A percentile compares a stretch with the other conserved stretches of the same genome.
Conservation (phyloP, 1,139 yeast genomes). For the Candida pseudoviswanathii region DNA sequence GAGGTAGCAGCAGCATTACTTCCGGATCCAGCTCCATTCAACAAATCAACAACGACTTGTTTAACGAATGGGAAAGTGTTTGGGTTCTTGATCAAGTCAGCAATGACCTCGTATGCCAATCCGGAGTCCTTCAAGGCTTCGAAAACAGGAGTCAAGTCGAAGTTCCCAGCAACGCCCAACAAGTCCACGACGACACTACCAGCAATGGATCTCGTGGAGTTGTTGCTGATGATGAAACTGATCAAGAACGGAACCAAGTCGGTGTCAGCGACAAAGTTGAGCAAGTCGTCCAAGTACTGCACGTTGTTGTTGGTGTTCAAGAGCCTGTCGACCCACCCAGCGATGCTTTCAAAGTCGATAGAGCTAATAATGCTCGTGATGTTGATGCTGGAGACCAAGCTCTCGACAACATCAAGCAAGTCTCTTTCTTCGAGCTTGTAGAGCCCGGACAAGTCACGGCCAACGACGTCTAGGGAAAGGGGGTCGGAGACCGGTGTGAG, state of each 20-base stretch:
- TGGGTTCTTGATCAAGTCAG: conserved; percentile 28
- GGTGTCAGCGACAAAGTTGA: conserved; percentile 27
- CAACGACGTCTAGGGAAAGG: conserved; percentile 9
- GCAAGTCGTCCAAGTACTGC: conserved; percentile 28
- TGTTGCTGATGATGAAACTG: conserved; percentile 28
- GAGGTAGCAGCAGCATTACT: conserved; percentile 6
- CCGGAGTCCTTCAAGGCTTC: conserved; percentile 38
- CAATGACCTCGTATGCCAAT: conserved; percentile 33
- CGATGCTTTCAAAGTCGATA: conserved; percentile 31
- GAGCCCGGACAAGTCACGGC: conserved; percentile 9
- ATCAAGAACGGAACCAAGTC: conserved; percentile 29
- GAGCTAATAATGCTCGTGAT: conserved; percentile 22
- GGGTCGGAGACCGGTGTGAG: conserved; percentile 13
- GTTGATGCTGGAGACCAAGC: conserved; percentile 21
- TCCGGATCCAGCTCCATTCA: conserved; percentile 12
- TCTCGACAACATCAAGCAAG: conserved; percentile 16
- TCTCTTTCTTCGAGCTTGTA: conserved; percentile 23
- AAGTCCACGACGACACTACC: conserved; percentile 21
- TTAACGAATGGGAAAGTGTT: conserved; percentile 31
- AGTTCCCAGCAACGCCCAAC: conserved; percentile 19
- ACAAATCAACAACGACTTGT: conserved; percentile 24
- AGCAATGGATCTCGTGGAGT: conserved; percentile 25
- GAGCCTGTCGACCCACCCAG: conserved; percentile 33
- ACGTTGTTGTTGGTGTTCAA: conserved; percentile 26
- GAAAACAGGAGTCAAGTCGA: conserved; percentile 33